Percentiles rank a stretch among this genome's conserved stretches.
These are phyloP conservation scores for Macrophomina tecta DNA, from an alignment of 2,329 filamentous ascomycete genomes.

Conservation along the genomic window DNA sequence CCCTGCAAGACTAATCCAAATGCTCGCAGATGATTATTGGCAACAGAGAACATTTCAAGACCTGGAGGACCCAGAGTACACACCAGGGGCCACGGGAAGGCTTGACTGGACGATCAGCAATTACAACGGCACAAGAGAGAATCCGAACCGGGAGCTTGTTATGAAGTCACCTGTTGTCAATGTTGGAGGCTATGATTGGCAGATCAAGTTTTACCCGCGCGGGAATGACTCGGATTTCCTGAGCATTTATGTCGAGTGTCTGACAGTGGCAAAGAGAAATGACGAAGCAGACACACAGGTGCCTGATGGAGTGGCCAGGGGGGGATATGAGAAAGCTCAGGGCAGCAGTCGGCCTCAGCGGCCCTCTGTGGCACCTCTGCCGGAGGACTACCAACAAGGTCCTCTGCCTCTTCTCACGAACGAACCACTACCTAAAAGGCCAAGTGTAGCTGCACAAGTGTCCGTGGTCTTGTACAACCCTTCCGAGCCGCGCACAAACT, in stretches of 20 bases:
- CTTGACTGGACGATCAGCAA: conserved; percentile 65
- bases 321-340: conserved; percentile 7
- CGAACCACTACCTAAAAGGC: conserved; percentile 46
- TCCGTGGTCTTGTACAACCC: conserved; percentile 69
- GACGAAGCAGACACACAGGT: conserved; percentile 31
- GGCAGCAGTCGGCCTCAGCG: not conserved
- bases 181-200: conserved; percentile 68
- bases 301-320: conserved; percentile 28
- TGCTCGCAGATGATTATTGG: conserved; percentile 59
- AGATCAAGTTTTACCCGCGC: conserved; percentile 68
- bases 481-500: conserved; percentile 64
- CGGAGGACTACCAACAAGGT: conserved; percentile 38
- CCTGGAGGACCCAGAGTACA: conserved; percentile 64
- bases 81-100: conserved; percentile 58
- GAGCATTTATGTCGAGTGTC: conserved; percentile 67
- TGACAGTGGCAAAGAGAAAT: conserved; percentile 48
- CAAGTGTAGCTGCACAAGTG: conserved; percentile 63
- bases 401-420: conserved; percentile 45
- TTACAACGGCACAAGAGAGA: conserved; percentile 66
- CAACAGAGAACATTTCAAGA: conserved; percentile 62
- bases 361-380: not conserved
- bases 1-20: not conserved
- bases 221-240: conserved; percentile 65
- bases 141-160: conserved; percentile 63
- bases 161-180: conserved; percentile 64